Evolutionary conservation across 306 rosid genomes (phyloP).

Genomic region (Casuarina equisetifolia): DNA sequence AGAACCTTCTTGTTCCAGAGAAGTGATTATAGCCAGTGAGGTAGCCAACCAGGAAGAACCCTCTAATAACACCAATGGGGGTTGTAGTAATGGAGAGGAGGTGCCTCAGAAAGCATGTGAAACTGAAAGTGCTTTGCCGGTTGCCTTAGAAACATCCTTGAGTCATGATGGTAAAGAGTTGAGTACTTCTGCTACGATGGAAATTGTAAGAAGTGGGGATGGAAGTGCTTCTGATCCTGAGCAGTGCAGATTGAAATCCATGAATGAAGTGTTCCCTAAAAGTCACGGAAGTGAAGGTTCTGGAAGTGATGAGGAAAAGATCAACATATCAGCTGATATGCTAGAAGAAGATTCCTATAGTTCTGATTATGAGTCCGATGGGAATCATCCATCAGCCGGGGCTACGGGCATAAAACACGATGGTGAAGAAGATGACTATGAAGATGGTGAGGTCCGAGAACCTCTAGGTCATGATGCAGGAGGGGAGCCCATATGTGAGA

Average conservation of each 20-base stretch:
- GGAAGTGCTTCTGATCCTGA: constrained; percentile 28
- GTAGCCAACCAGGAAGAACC: constrained; percentile 28
- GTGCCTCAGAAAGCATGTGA: constrained; percentile 36
- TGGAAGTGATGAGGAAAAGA: constrained; percentile 78
- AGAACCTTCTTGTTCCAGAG: constrained; percentile 40
- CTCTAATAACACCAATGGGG: constrained; percentile 17
- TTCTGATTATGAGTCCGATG: constrained; percentile 83
- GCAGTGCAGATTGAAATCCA: constrained; percentile 40
- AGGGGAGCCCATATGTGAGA: constrained; percentile 47
- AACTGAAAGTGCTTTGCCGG: constrained; percentile 34
- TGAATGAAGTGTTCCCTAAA: constrained; percentile 37
- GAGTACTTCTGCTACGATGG: constrained; percentile 26
- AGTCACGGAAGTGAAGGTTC: constrained; percentile 47
- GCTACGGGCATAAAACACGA: constrained; percentile 44
- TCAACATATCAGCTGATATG: constrained; percentile 60
- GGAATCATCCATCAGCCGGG: constrained; percentile 58
- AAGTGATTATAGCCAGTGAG: constrained; percentile 28
- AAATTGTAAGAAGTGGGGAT: constrained; percentile 29
- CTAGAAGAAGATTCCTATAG: constrained; percentile 61
- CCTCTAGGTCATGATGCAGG: constrained; percentile 37
- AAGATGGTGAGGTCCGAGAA: constrained; percentile 88
- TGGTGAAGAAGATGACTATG: constrained; percentile 63
- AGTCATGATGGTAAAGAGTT: constrained; percentile 35
- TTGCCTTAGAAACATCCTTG: constrained; percentile 30
- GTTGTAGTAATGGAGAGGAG: constrained; percentile 25